Conservation (phyloP, 2,329 filamentous ascomycete species). For the Venturia carpophila region DNA sequence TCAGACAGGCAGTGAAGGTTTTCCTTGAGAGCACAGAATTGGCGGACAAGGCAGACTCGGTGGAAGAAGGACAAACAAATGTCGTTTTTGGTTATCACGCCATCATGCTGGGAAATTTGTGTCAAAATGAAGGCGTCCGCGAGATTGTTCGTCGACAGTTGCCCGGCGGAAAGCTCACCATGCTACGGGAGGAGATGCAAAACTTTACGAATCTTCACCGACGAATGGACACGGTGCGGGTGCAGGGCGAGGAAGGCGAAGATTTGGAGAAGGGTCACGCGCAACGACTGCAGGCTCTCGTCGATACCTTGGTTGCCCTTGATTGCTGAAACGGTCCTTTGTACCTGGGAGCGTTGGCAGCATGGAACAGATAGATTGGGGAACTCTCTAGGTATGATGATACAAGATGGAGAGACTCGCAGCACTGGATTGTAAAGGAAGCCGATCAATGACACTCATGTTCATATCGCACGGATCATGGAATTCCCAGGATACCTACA, state of each 20-base stretch:
- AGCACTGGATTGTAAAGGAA: neutral
- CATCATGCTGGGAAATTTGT: conserved; percentile 75
- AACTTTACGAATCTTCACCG: conserved; percentile 56
- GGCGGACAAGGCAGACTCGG: conserved; percentile 52
- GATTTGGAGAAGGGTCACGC: conserved; percentile 45
- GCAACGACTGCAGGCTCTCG: conserved; percentile 45
- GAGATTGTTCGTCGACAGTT: conserved; percentile 30
- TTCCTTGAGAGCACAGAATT: conserved; percentile 57
- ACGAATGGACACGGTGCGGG: conserved; percentile 46
- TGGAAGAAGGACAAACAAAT: conserved; percentile 66
- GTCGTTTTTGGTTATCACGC: conserved; percentile 82
- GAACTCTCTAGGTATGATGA: neutral
- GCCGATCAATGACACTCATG: neutral
- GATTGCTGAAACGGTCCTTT: neutral
- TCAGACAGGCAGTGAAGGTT: conserved; percentile 9
- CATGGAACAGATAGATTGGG: neutral
- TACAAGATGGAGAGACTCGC: neutral
- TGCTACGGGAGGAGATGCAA: conserved; percentile 50
- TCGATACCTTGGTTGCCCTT: conserved; percentile 26
- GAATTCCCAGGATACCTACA: too few relatives aligned
- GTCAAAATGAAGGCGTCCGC: conserved; percentile 41
- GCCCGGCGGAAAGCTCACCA: conserved; percentile 40
- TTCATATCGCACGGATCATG: neutral
- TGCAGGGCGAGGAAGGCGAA: conserved; percentile 41
- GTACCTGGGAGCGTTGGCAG: neutral